Evolutionary conservation across 768 basidiomycete genomes (phyloP).

Genomic region (Suillus fuscotomentosus): DNA sequence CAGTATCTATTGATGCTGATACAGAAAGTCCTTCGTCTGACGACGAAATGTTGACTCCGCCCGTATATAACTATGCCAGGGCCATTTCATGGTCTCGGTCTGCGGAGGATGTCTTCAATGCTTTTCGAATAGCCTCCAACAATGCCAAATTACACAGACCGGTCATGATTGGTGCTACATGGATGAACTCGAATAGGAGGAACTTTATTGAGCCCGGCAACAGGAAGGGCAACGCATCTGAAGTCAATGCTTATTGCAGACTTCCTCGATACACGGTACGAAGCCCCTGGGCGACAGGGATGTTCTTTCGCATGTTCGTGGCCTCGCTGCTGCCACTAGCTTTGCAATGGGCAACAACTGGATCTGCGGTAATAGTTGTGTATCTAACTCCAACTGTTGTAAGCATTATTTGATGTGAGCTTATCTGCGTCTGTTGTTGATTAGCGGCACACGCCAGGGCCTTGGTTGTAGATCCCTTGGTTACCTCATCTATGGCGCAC

Average conservation of each 20-base stretch:
- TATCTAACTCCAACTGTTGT: constrained; percentile 26
- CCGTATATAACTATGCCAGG: constrained; percentile 26
- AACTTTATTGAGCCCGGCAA: constrained; percentile 5
- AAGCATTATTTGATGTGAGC: neutral
- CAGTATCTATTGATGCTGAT: constrained; percentile 1
- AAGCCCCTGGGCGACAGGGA: constrained; percentile 16
- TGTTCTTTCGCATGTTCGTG: constrained; percentile 17
- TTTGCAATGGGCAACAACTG: constrained; percentile 28
- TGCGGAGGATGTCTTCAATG: neutral
- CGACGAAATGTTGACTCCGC: constrained; percentile 24
- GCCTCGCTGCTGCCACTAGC: constrained; percentile 21
- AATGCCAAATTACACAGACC: constrained; percentile 9
- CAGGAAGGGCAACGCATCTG: constrained; percentile 8
- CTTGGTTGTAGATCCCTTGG: constrained; percentile 35
- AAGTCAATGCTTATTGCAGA: constrained; percentile 16
- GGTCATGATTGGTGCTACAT: neutral
- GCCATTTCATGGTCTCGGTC: constrained; percentile 19
- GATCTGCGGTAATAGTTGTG: constrained; percentile 22
- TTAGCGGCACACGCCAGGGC: constrained; percentile 13
- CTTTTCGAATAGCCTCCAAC: constrained; percentile 8
- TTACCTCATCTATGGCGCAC: constrained; percentile 28
- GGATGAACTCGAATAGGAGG: constrained; percentile 3
- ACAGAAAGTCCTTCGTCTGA: constrained; percentile 12
- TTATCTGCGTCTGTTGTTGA: neutral
- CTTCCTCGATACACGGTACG: constrained; percentile 4